A percentile compares a stretch with the other conserved stretches of the same genome.
phyloP scores from a whole-genome alignment of 176 grass and related monocot species.

The Lolium perenne region DNA sequence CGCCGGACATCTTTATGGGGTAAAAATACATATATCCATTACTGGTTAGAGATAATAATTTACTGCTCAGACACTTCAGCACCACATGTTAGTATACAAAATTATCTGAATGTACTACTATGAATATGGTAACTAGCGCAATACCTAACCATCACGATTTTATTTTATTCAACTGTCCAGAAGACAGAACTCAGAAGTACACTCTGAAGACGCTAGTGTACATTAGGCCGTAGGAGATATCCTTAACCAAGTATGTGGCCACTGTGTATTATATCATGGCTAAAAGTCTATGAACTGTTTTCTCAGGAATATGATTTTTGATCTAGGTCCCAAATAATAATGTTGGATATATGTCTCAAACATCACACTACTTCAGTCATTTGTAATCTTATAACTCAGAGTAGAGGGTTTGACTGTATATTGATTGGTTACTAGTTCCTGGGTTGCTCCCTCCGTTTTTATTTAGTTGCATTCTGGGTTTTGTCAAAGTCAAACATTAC shows the following conservation, averaged over 20 bases:
- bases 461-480: too few species aligned
- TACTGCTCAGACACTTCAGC: not conserved
- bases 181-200: not conserved
- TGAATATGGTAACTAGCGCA: not conserved
- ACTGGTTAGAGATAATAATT: not conserved
- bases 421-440: not conserved
- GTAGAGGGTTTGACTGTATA: not conserved
- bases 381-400: slow-evolving; percentile 29
- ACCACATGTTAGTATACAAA: slow-evolving; percentile 12
- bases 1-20: not conserved
- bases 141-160: slow-evolving; percentile 9
- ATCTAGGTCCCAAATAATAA: not conserved
- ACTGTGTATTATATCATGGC: not conserved
- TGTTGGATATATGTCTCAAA: not conserved
- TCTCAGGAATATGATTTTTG: not conserved
- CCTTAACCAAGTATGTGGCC: slow-evolving; percentile 9
- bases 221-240: slow-evolving; percentile 19
- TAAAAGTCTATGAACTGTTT: slow-evolving; percentile 16
- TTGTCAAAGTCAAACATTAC: too few species aligned
- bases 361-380: slow-evolving; percentile 6
- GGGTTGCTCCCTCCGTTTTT: not conserved
- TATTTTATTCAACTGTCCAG: slow-evolving; percentile 12
- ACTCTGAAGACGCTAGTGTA: not conserved
- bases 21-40: not conserved
- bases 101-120: slow-evolving; percentile 32